Percentiles rank a stretch among this genome's conserved stretches.
Conservation (phyloP, 139 green algal genomes). For the Mychonastes homosphaera region DNA sequence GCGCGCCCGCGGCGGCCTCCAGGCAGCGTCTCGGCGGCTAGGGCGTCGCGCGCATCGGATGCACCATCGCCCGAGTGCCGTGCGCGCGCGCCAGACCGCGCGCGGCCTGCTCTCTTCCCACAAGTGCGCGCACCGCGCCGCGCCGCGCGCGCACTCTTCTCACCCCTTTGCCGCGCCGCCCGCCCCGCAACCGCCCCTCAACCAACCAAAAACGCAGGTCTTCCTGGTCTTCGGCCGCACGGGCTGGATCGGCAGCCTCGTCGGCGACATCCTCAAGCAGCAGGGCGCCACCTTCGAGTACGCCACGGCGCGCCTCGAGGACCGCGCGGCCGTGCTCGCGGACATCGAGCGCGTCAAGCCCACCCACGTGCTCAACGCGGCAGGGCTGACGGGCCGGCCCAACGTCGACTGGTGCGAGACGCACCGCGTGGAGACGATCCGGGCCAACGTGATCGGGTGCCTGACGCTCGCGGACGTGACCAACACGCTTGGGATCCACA, state of each 20-base stretch:
- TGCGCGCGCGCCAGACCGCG: no score
- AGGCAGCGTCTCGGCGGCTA: no score
- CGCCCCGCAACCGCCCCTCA: background rate
- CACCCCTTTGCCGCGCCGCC: no score
- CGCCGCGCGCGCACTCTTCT: no score
- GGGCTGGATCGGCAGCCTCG: slow-evolving; percentile 82
- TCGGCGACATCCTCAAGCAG: slow-evolving; percentile 64
- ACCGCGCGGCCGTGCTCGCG: slow-evolving; percentile 60
- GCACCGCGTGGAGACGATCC: slow-evolving; percentile 91
- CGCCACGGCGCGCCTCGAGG: slow-evolving; percentile 71
- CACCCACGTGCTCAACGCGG: slow-evolving; percentile 91
- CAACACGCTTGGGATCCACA: slow-evolving; percentile 57
- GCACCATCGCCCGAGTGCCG: no score
- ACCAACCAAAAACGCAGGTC: slow-evolving; percentile 11
- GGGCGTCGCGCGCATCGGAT: no score
- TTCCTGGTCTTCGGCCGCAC: slow-evolving; percentile 82
- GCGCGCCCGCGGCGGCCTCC: no score
- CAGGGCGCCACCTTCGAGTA: slow-evolving; percentile 76
- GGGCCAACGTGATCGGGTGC: slow-evolving; percentile 87
- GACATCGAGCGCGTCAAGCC: slow-evolving; percentile 89
- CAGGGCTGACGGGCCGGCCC: slow-evolving; percentile 86
- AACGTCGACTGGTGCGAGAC: slow-evolving; percentile 98
- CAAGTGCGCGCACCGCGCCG: no score
- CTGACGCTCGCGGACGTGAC: slow-evolving; percentile 84
- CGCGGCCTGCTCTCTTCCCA: no score